Evolutionary conservation across 1,284 basidiomycete genomes (phyloP).

Genomic region (Moesziomyces aphidis): DNA sequence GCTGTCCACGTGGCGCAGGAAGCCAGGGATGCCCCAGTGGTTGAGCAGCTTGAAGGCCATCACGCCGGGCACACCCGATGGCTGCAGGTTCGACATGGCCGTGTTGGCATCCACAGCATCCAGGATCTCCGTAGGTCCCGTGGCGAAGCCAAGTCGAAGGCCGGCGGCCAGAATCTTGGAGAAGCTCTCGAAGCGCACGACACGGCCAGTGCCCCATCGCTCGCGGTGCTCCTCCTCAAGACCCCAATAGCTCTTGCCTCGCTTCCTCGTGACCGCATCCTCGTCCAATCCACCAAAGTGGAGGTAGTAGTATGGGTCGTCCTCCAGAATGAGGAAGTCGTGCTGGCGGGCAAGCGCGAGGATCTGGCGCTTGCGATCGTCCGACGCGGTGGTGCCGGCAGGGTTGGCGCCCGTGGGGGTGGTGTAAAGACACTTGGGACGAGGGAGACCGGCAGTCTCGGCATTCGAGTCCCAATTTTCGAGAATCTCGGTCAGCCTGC

Average conservation of each 20-base stretch:
- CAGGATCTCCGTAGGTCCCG: constrained; percentile 80
- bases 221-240: constrained; percentile 59
- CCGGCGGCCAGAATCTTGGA: constrained; percentile 72
- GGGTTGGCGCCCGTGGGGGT: constrained; percentile 71
- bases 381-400: constrained; percentile 64
- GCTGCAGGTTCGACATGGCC: constrained; percentile 80
- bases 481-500: constrained; percentile 76
- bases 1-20: constrained; percentile 77
- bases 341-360: constrained; percentile 73
- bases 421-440: constrained; percentile 86
- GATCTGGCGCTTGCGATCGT: constrained; percentile 80
- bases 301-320: constrained; percentile 64
- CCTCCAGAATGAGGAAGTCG: constrained; percentile 55
- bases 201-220: constrained; percentile 58
- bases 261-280: constrained; percentile 51
- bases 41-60: constrained; percentile 78
- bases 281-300: constrained; percentile 60
- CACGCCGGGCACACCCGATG: constrained; percentile 77
- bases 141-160: constrained; percentile 78
- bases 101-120: constrained; percentile 80
- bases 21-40: constrained; percentile 77
- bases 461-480: constrained; percentile 77
- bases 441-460: constrained; percentile 72
- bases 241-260: constrained; percentile 58
- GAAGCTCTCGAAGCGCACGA: constrained; percentile 69